Evolutionary conservation across 2,329 filamentous ascomycete genomes (phyloP).

Genomic region (Hymenoscyphus occultus): DNA sequence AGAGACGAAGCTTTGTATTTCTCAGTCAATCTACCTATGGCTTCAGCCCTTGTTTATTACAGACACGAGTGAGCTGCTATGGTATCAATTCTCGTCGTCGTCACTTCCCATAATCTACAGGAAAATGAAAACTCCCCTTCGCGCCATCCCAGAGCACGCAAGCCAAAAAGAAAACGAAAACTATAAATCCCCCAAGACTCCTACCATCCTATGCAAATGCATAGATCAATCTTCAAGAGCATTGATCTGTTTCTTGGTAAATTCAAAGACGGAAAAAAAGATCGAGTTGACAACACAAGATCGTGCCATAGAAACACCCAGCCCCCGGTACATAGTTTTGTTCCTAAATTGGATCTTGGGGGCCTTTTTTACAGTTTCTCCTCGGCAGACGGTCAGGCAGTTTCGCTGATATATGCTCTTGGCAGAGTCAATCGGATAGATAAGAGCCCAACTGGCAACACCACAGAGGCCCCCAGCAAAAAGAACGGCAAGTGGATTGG

Average conservation of each 20-base stretch:
- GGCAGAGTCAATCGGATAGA: slow-evolving; percentile 69
- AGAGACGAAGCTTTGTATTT: neutral
- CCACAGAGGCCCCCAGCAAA: slow-evolving; percentile 78
- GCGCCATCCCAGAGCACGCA: slow-evolving; percentile 6
- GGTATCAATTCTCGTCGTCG: slow-evolving; percentile 16
- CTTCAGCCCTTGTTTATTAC: slow-evolving; percentile 12
- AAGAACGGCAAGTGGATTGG: slow-evolving; percentile 74
- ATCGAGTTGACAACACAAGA: slow-evolving; percentile 83
- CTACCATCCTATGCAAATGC: slow-evolving; percentile 12
- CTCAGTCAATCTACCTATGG: slow-evolving; percentile 8
- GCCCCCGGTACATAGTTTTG: slow-evolving; percentile 74
- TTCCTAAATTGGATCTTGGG: slow-evolving; percentile 78
- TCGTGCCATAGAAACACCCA: slow-evolving; percentile 79
- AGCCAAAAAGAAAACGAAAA: slow-evolving; percentile 6
- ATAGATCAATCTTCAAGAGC: slow-evolving; percentile 31
- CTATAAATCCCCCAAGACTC: slow-evolving; percentile 15
- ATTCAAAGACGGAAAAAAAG: slow-evolving; percentile 86
- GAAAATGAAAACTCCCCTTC: slow-evolving; percentile 5
- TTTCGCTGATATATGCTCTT: slow-evolving; percentile 86
- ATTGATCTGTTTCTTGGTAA: slow-evolving; percentile 63
- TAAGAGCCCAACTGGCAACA: slow-evolving; percentile 72
- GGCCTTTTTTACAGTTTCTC: slow-evolving; percentile 58
- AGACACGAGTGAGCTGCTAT: slow-evolving; percentile 11
- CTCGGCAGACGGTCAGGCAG: slow-evolving; percentile 66
- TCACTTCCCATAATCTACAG: slow-evolving; percentile 13